Evolutionary conservation across 108 stramenopile species (phyloP).

Genomic region (Cyclotella sp.): DNA sequence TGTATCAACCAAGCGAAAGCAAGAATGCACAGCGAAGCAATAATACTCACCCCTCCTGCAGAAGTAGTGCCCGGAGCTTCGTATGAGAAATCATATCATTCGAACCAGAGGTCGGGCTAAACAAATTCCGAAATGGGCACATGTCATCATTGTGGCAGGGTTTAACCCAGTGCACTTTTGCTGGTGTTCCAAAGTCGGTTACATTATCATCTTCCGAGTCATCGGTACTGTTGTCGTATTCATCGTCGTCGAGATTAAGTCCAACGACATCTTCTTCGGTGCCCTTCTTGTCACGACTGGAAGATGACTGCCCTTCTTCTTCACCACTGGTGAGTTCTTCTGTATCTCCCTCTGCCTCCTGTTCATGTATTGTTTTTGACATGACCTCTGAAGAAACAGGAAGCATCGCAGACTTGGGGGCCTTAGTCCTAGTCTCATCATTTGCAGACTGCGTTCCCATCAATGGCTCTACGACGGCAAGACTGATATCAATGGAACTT

Average conservation of each 20-base stretch:
- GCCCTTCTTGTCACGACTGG: neutral
- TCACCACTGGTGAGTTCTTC: slow-evolving; percentile 33
- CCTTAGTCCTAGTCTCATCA: neutral
- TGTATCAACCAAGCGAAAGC: too few relatives aligned
- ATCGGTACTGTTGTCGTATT: neutral
- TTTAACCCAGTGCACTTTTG: slow-evolving; percentile 32
- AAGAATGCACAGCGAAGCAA: too few relatives aligned
- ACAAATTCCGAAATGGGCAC: slow-evolving; percentile 46
- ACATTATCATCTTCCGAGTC: slow-evolving; percentile 36
- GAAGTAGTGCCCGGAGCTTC: slow-evolving; percentile 42
- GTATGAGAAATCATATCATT: slow-evolving; percentile 35
- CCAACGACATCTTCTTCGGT: neutral
- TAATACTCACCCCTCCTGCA: slow-evolving; percentile 19
- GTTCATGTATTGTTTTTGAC: neutral
- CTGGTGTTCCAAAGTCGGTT: slow-evolving; percentile 40
- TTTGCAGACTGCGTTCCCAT: slow-evolving; percentile 1
- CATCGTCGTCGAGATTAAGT: slow-evolving; percentile 8
- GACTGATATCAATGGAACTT: slow-evolving; percentile 38
- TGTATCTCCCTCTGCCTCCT: slow-evolving; percentile 4
- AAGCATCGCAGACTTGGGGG: neutral
- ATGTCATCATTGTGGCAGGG: slow-evolving; percentile 29
- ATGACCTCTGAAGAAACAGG: neutral
- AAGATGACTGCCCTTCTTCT: slow-evolving; percentile 1
- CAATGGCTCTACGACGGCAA: slow-evolving; percentile 35
- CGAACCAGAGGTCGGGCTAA: neutral